These are phyloP conservation scores for Linum trigynum DNA, from an alignment of 345 rosid genomes.

Conservation along the genomic window DNA sequence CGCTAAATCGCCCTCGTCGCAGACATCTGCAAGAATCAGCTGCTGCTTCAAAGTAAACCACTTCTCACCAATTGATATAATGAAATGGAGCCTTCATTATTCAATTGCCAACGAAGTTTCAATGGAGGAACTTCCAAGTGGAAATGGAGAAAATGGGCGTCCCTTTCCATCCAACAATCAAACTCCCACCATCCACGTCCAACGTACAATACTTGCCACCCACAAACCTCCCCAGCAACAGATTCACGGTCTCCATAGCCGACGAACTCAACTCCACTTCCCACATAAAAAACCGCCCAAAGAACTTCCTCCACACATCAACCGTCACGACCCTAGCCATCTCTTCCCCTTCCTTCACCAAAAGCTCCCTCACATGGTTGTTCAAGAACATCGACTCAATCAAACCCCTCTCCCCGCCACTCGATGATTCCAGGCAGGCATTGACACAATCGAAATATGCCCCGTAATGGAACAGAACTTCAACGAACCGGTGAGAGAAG, in stretches of 20 bases:
- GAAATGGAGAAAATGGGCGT: background rate
- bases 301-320: too few species aligned
- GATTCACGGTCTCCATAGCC: too few species aligned
- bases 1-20: too few species aligned
- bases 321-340: background rate
- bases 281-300: too few species aligned
- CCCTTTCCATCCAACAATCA: slow-evolving; percentile 2
- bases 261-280: too few species aligned
- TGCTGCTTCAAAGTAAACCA: too few species aligned
- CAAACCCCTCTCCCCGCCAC: background rate
- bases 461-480: background rate
- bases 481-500: background rate
- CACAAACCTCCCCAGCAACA: too few species aligned
- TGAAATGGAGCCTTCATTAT: too few species aligned
- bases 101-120: too few species aligned
- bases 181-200: background rate
- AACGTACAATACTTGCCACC: too few species aligned
- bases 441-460: background rate
- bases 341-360: background rate
- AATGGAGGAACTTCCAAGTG: background rate
- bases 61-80: too few species aligned
- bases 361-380: background rate
- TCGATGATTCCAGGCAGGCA: background rate
- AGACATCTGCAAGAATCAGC: too few species aligned
- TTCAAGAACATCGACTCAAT: background rate